Base-by-base conservation (phyloP, 192 early-diverging fungal species). In the Coemansia erecta region DNA sequence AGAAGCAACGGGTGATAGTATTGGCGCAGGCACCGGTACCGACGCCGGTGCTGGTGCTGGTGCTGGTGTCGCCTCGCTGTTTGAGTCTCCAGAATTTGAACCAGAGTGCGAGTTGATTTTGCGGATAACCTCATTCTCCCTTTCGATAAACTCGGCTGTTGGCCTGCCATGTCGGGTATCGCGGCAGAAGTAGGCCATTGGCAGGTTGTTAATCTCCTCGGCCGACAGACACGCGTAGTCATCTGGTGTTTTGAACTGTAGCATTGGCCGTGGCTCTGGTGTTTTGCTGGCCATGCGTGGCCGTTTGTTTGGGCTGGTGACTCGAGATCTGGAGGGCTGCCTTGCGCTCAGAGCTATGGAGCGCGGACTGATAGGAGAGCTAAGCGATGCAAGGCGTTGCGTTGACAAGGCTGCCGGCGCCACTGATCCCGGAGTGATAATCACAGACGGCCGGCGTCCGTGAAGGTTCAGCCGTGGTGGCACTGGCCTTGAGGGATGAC, bases 161-260 rank as follows among this genome's bases (percentile, higher is more conserved):
- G 76, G 76, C n/a, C 8, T 26, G 6, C 76, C 76, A 23, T 73
- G 62, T 24, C 63, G 58, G 11, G 48, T 61, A 47, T 79, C 70
- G n/a, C 62, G 56, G 53, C 76, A 79, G 44, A 79, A 79, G 23
- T 62, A 73, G 1, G 66, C 44, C 3, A 79, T 73, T 3, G 76
- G 66, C 54, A 79, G 33, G 40, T 50, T 68, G 59, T 39, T 68
- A 39, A 79, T 73, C 28, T 59, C 62, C 7, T 79, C 76, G 2
- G 44, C 1, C 8, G 56, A 46, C 13, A 77, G 56, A 9, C 53
- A 21, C 14, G 35, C 33, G 51, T 77, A 77, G 53, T 77, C 74
- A 18, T 66, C 64, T 22, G 33, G 35, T 0, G 55, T 63, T 47
- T 70, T 77, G 19, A 77, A 31, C 53, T 68, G 60, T 31, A 66